A percentile compares a stretch with the other conserved stretches of the same genome.
Conservation (phyloP, 169 alveolate genomes). For the Plasmodium relictum region DNA sequence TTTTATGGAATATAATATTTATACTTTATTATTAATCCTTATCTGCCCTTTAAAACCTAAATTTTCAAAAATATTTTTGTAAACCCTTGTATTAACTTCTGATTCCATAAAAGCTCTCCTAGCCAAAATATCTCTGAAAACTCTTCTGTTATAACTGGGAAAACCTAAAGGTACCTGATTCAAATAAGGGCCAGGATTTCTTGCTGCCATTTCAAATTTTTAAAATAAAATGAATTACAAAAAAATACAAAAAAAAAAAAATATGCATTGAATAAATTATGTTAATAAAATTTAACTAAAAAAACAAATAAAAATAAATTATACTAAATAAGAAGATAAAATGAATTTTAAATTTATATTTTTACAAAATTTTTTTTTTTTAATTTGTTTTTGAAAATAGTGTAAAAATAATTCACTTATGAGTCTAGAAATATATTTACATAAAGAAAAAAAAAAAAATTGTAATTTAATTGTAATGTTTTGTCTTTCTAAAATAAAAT, state of each 20-base stretch:
- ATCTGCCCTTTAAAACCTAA: slow-evolving; percentile 88
- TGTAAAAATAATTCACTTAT: too few species aligned
- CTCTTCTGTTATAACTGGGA: slow-evolving; percentile 87
- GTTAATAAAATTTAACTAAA: background rate
- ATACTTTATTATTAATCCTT: slow-evolving; percentile 87
- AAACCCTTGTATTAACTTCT: slow-evolving; percentile 89
- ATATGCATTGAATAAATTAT: background rate
- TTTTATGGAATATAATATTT: background rate
- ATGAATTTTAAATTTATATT: background rate
- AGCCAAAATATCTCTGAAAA: slow-evolving; percentile 83
- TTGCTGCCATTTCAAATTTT: slow-evolving; percentile 85
- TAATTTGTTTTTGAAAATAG: too few species aligned
- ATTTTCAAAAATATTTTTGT: slow-evolving; percentile 85
- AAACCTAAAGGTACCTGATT: slow-evolving; percentile 89
- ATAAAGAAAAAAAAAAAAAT: too few species aligned
- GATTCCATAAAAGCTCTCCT: slow-evolving; percentile 87
- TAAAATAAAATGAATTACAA: background rate
- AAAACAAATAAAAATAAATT: background rate
- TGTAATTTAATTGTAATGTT: too few species aligned
- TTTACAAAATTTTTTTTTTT: too few species aligned
- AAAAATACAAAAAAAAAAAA: background rate
- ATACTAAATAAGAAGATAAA: background rate
- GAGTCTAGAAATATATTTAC: too few species aligned
- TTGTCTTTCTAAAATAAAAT: too few species aligned
- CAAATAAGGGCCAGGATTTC: slow-evolving; percentile 89